These are phyloP conservation scores for Ascochyta fabae DNA, from an alignment of 2,329 filamentous ascomycete species.

Conservation along the genomic window DNA sequence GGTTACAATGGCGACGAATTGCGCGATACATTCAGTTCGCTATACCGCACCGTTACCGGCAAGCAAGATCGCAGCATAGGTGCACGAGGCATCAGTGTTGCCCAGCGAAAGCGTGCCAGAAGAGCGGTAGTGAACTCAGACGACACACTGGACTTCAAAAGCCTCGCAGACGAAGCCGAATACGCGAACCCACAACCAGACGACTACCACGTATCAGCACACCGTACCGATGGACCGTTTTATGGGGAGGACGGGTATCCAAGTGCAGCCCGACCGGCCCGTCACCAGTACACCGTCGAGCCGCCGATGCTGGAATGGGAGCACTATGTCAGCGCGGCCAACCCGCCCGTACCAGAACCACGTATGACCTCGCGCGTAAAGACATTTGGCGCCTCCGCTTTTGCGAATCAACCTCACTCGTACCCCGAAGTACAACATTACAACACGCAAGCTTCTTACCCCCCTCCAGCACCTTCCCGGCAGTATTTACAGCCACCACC, in stretches of 20 bases:
- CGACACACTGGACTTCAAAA: conserved; percentile 21
- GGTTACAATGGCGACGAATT: conserved; percentile 41
- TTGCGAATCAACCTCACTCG: too few species aligned
- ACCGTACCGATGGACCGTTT: background rate
- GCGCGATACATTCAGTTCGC: conserved; percentile 18
- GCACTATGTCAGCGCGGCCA: background rate
- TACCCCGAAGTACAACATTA: background rate
- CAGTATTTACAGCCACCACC: background rate
- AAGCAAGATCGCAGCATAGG: conserved; percentile 22
- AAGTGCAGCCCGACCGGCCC: background rate
- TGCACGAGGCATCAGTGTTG: conserved; percentile 33
- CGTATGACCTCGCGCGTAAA: background rate
- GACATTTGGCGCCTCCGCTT: too few species aligned
- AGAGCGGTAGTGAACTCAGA: conserved; percentile 12
- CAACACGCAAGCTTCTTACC: background rate
- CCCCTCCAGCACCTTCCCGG: background rate
- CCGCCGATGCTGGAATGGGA: conserved; percentile 4
- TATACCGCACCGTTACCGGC: conserved; percentile 26
- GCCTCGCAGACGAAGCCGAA: conserved; percentile 32
- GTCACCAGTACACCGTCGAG: background rate
- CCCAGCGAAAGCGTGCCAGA: conserved; percentile 32
- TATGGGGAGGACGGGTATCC: background rate
- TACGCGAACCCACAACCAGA: conserved; percentile 26
- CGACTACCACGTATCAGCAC: background rate
- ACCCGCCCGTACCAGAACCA: background rate